These are phyloP conservation scores for Alternaria sp. DNA, from an alignment of 2,329 filamentous ascomycete species.

Conservation along the genomic window DNA sequence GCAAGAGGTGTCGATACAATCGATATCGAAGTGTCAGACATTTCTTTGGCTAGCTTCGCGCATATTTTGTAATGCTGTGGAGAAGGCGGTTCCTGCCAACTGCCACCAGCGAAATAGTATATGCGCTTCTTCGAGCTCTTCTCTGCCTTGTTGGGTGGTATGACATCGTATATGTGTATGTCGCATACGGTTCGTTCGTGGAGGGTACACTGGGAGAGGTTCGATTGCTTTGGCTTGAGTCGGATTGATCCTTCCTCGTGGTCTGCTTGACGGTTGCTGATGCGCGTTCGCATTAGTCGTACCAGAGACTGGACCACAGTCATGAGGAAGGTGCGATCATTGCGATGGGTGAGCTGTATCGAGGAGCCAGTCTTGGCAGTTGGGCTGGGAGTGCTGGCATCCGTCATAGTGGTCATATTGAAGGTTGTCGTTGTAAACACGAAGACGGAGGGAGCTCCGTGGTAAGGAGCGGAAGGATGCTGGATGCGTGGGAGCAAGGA, in stretches of 20 bases:
- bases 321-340: conserved; percentile 50
- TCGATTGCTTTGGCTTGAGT: conserved; percentile 47
- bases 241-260: conserved; percentile 51
- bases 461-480: not conserved
- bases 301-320: conserved; percentile 48
- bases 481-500: not conserved
- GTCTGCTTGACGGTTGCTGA: conserved; percentile 40
- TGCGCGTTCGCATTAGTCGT: conserved; percentile 44
- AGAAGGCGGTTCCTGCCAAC: conserved; percentile 61
- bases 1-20: conserved; percentile 63
- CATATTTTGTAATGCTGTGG: conserved; percentile 61
- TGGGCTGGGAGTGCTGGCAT: not conserved
- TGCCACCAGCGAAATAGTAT: conserved; percentile 64
- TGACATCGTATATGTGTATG: conserved; percentile 56
- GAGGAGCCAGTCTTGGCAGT: conserved; percentile 11
- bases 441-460: not conserved
- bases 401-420: not conserved
- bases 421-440: not conserved
- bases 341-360: conserved; percentile 46
- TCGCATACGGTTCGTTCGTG: conserved; percentile 51
- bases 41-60: conserved; percentile 52
- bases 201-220: conserved; percentile 44
- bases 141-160: conserved; percentile 19
- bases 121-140: conserved; percentile 45
- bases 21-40: conserved; percentile 53